Base-by-base conservation (phyloP, 2,329 filamentous ascomycete species). In the Beauveria rudraprayagi region DNA sequence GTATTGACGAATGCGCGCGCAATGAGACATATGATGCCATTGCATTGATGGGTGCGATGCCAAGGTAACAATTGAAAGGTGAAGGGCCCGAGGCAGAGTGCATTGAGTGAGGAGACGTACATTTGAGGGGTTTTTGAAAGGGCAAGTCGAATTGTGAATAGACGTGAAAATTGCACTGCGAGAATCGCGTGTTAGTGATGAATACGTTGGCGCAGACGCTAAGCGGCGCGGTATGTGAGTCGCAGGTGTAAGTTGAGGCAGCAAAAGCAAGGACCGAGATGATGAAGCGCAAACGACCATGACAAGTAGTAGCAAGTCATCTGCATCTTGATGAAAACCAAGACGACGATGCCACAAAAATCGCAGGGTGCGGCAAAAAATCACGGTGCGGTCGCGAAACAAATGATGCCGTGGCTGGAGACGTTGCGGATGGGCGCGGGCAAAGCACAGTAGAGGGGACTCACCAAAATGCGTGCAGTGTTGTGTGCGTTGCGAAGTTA, bases 391-490 rank as follows among this genome's bases (percentile, higher is more conserved):
- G 37, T 58, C 44, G 66, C 69, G 67, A 69, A 68, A 67, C 67
- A 70, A 68, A 66, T 54, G 61, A 64, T 63, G 64, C 64, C 61
- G 66, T 67, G 67, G 63, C 58, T 55, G 57, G 51, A 28, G 46
- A 41, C 34, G 34, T 44, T 26, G 56, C 47, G 64, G 75, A 77
- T 78, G 67, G 67, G 67, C 65, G 72, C 75, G 74, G 72, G 65
- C 70, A 69, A 66, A 65, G 69, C 72, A 66, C 56, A 57, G 41
- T 66, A 53, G 40, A 57, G 81, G 67, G 81, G 83, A 85, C 82
- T 84, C 77, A 85, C 82, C 75, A 71, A 66, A 67, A 70, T 64
- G 67, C 62, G 70, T 70, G 69, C 43, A 34, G 53, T 40, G 53
- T 69, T 70, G 74, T 72, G 74, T 72, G 74, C 76, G 70, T 76